These are phyloP conservation scores for Podaxis sp. DNA, from an alignment of 768 basidiomycete species.

Conservation along the genomic window DNA sequence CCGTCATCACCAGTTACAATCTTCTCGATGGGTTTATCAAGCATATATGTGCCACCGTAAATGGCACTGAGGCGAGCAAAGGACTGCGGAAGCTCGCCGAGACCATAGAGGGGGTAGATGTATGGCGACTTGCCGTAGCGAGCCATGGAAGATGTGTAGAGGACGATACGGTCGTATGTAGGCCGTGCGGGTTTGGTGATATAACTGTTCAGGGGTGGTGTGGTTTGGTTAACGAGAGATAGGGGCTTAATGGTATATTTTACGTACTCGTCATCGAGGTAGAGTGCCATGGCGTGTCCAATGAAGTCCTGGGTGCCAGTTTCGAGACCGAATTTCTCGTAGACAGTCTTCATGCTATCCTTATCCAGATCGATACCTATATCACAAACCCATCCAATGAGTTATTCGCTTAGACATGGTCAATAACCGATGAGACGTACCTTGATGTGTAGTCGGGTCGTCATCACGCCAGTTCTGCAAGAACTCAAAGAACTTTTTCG, in stretches of 20 bases:
- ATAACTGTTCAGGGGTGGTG: slow-evolving; percentile 55
- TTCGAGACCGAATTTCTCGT: slow-evolving; percentile 96
- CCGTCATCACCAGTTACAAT: slow-evolving; percentile 86
- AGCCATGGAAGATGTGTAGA: slow-evolving; percentile 98
- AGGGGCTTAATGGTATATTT: slow-evolving; percentile 12
- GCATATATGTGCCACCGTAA: slow-evolving; percentile 99
- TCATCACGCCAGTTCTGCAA: slow-evolving; percentile 94
- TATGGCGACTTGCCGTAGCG: slow-evolving; percentile 99
- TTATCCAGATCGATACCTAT: slow-evolving; percentile 85
- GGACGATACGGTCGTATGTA: slow-evolving; percentile 90
- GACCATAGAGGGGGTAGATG: slow-evolving; percentile 98
- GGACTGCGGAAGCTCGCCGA: slow-evolving; percentile 97
- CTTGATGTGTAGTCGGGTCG: slow-evolving; percentile 95
- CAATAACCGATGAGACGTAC: slow-evolving; percentile 34
- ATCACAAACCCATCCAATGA: not conserved
- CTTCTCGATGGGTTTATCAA: slow-evolving; percentile 91
- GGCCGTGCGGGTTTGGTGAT: slow-evolving; percentile 88
- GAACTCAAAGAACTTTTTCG: slow-evolving; percentile 98
- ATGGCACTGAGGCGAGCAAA: slow-evolving; percentile 98
- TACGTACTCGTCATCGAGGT: slow-evolving; percentile 94
- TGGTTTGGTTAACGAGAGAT: not conserved
- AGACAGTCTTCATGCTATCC: slow-evolving; percentile 91
- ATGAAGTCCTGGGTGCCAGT: slow-evolving; percentile 98
- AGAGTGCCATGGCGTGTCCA: slow-evolving; percentile 98
- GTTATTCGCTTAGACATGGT: not conserved